Base-by-base conservation (phyloP, 306 rosid genomes). In the Ormosia emarginata region DNA sequence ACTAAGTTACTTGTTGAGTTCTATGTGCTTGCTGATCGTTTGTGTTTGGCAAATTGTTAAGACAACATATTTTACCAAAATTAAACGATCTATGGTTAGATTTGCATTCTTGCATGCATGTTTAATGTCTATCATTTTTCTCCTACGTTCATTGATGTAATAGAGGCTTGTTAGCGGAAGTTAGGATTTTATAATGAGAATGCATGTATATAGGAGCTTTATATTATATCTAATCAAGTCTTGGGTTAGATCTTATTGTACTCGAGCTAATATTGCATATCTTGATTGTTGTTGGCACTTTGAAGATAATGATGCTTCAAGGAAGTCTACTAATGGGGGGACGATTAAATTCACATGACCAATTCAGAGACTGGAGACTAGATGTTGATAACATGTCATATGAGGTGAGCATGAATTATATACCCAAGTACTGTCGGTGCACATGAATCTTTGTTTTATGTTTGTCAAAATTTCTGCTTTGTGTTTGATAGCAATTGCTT, bases 301-400 rank as follows among this genome's bases (percentile, higher is more conserved):
- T 79, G 90, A 87, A 96, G 99, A 91, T 92, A 55, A 83, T 92
- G 94, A 79, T 91, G 88, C 90, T 91, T 17, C 98, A 89, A 75
- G 90, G 90, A 83, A 85, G 88, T 86, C 74, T 91, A 73, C 77
- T 90, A 75, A 90, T 89, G 91, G 97, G 97, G 81, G 92, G 93
- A 79, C 87, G 93, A 80, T 76, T 84, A 37, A 92, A 88, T 77
- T 37, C 87, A 4, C 88, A 71, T 1, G 98, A 93, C 84, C 93
- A 84, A 70, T 91, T 85, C 81, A 87, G 98, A 64, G 97, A 94
- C 30, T 84, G 79, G 97, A 90, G 99, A 83, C 99, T 96, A 14
- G 98, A 93, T 74, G 94, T 93, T 29, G 99, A 95, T 87, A 86
- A 87, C 86, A 95, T 95, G 99, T 85, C 99, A 6, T 96, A 96